These are phyloP conservation scores for Graphiopsis chlorocephala DNA, from an alignment of 2,329 filamentous ascomycete genomes.

Conservation along the genomic window DNA sequence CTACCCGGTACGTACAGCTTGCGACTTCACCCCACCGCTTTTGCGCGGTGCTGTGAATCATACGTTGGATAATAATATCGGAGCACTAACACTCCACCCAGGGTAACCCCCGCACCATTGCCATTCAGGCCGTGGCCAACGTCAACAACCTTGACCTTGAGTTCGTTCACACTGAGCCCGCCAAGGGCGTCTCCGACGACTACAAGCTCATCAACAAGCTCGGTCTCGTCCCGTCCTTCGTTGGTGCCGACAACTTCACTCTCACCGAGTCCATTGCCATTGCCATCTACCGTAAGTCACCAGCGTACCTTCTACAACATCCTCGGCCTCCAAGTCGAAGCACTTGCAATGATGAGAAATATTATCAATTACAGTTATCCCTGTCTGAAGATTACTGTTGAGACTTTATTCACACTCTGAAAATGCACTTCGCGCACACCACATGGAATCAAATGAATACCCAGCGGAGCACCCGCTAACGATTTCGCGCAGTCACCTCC, in stretches of 20 bases:
- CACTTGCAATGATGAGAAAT: slow-evolving; percentile 66
- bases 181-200: slow-evolving; percentile 65
- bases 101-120: slow-evolving; percentile 86
- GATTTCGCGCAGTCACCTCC: slow-evolving; percentile 71
- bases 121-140: slow-evolving; percentile 91
- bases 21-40: slow-evolving; percentile 18
- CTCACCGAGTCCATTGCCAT: slow-evolving; percentile 91
- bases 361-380: slow-evolving; percentile 77
- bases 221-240: slow-evolving; percentile 88
- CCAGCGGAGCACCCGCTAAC: slow-evolving; percentile 7
- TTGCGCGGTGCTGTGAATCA: slow-evolving; percentile 13
- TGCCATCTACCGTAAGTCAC: slow-evolving; percentile 88
- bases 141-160: slow-evolving; percentile 93
- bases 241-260: slow-evolving; percentile 85
- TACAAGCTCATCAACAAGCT: slow-evolving; percentile 85
- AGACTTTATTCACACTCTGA: slow-evolving; percentile 83
- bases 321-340: neutral
- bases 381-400: slow-evolving; percentile 96
- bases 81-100: slow-evolving; percentile 38
- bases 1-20: slow-evolving; percentile 61
- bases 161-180: slow-evolving; percentile 68
- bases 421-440: slow-evolving; percentile 18
- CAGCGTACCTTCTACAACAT: slow-evolving; percentile 11
- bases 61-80: neutral
- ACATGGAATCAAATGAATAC: neutral